phyloP scores from a whole-genome alignment of 768 basidiomycete species.

The Hydnum rufescens region DNA sequence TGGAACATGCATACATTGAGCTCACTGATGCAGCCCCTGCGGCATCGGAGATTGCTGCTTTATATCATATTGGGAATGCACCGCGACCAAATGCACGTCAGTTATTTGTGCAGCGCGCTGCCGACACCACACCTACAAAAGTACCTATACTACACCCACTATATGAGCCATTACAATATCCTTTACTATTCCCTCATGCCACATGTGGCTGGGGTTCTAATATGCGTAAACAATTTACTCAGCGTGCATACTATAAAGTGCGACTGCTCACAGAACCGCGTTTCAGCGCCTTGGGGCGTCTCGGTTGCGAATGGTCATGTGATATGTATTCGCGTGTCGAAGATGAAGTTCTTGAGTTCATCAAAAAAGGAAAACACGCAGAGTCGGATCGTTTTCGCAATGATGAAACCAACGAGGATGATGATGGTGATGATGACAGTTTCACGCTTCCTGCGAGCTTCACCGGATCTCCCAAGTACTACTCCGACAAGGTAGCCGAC shows the following conservation, averaged over 20 bases:
- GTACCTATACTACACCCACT: conserved; percentile 17
- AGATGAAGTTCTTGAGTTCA: conserved; percentile 1
- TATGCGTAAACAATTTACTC: neutral
- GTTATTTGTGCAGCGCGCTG: neutral
- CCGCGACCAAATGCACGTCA: neutral
- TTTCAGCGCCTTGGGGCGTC: neutral
- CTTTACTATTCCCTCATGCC: conserved; percentile 22
- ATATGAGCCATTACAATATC: conserved; percentile 23
- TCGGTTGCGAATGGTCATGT: conserved; percentile 3
- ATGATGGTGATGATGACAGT: conserved; percentile 18
- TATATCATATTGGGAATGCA: neutral
- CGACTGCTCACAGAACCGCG: conserved; percentile 1
- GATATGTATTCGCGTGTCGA: conserved; percentile 4
- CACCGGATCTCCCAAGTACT: conserved; percentile 22
- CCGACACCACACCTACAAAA: neutral
- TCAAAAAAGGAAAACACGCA: neutral
- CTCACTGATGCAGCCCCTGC: neutral
- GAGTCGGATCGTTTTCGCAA: neutral
- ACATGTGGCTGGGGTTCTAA: conserved; percentile 20
- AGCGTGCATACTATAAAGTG: neutral
- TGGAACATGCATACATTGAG: neutral
- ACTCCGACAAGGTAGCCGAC: conserved; percentile 23
- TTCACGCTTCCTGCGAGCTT: conserved; percentile 26
- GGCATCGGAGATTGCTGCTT: neutral
- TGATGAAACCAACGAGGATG: conserved; percentile 12